phyloP scores from a whole-genome alignment of 768 basidiomycete genomes.

The Suillus brevipes region DNA sequence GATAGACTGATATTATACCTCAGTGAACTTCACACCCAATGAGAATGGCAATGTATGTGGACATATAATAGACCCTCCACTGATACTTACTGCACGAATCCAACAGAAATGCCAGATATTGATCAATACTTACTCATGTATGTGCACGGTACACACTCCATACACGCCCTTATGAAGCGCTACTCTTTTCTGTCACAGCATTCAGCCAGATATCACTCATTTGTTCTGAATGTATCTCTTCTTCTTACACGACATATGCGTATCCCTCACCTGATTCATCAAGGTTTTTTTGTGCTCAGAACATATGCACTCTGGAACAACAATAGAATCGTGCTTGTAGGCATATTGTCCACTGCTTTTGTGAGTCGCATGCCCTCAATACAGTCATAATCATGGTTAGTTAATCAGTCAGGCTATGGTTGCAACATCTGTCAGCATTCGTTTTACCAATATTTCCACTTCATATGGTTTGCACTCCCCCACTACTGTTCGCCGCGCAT shows the following conservation, averaged over 20 bases:
- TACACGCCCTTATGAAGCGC: background rate
- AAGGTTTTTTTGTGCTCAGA: background rate
- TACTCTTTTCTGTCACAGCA: background rate
- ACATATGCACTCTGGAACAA: background rate
- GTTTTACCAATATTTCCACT: background rate
- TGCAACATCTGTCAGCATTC: background rate
- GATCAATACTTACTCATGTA: background rate
- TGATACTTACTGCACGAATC: background rate
- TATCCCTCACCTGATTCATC: background rate
- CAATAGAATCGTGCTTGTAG: background rate
- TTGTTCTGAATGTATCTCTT: background rate
- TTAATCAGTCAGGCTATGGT: no score
- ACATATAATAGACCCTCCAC: background rate
- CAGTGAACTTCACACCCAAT: background rate
- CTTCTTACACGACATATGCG: background rate
- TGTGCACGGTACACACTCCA: background rate
- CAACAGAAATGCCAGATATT: background rate
- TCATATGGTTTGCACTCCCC: background rate
- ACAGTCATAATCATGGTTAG: background rate
- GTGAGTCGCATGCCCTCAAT: background rate
- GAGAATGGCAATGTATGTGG: background rate
- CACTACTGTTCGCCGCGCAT: background rate
- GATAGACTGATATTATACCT: background rate
- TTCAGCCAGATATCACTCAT: background rate
- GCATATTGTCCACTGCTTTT: background rate